Percentiles rank a stretch among this genome's conserved stretches.
These are phyloP conservation scores for Hyaloscypha finlandica DNA, from an alignment of 495 filamentous ascomycete genomes.

Conservation along the genomic window DNA sequence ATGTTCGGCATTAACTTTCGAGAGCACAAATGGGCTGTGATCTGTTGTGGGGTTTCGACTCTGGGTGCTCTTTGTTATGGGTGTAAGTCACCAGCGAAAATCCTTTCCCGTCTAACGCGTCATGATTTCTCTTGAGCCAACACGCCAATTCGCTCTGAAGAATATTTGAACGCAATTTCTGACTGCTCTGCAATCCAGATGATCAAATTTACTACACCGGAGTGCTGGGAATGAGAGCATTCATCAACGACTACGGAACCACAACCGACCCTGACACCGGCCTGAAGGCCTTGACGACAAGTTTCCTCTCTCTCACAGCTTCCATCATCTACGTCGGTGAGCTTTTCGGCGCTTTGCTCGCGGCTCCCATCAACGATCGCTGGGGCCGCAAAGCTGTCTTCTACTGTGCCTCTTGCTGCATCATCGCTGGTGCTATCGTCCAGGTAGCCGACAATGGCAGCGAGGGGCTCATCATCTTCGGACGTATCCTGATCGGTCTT, in stretches of 20 bases:
- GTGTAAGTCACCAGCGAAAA: not conserved
- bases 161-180: not conserved
- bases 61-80: conserved; percentile 11
- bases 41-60: too few species aligned
- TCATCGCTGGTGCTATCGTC: conserved; percentile 28
- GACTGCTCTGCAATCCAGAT: conserved; percentile 3
- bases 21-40: too few species aligned
- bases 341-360: conserved; percentile 27
- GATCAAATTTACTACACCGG: conserved; percentile 34
- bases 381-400: conserved; percentile 33
- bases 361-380: conserved; percentile 32
- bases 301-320: conserved; percentile 29
- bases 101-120: not conserved
- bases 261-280: not conserved
- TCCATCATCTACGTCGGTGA: conserved; percentile 34
- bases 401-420: conserved; percentile 27
- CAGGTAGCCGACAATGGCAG: conserved; percentile 20
- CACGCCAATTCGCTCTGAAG: not conserved
- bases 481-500: conserved; percentile 31
- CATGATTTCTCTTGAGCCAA: not conserved
- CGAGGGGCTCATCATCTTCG: conserved; percentile 23
- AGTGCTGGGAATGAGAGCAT: conserved; percentile 29
- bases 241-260: conserved; percentile 27
- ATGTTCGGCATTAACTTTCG: too few species aligned
- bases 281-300: conserved; percentile 15